phyloP scores from a whole-genome alignment of 75 land plant genomes.

The Cryptomeria japonica region DNA sequence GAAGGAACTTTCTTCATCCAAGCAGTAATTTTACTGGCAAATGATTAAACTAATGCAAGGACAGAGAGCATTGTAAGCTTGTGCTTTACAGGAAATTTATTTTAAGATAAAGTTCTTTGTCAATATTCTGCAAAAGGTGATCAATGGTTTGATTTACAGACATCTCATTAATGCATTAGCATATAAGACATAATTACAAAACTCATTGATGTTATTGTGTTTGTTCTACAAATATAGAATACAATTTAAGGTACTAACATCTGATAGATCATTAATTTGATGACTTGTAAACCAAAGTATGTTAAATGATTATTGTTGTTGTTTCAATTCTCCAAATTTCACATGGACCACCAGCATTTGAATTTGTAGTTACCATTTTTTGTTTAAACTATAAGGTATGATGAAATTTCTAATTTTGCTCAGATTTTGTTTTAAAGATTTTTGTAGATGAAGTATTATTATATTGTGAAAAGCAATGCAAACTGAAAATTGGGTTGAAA shows the following conservation, averaged over 20 bases:
- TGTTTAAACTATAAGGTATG: neutral
- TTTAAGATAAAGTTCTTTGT: neutral
- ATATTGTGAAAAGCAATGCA: neutral
- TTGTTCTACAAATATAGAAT: neutral
- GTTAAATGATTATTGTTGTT: neutral
- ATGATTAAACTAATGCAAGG: neutral
- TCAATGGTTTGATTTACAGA: neutral
- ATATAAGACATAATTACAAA: neutral
- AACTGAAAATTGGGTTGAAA: neutral
- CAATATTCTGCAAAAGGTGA: neutral
- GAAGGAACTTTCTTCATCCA: no score
- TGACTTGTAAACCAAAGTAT: neutral
- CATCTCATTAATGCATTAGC: neutral
- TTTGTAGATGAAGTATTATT: neutral
- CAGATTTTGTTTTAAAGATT: neutral
- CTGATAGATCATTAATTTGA: neutral
- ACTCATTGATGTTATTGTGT: neutral
- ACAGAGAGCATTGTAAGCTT: neutral
- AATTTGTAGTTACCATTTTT: neutral
- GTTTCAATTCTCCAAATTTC: neutral
- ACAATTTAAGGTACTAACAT: neutral
- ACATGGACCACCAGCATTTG: neutral
- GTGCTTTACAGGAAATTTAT: neutral
- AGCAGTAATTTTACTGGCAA: no score
- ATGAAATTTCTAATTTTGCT: neutral